Conservation (phyloP, 768 basidiomycete genomes). For the Mycena maculata region DNA sequence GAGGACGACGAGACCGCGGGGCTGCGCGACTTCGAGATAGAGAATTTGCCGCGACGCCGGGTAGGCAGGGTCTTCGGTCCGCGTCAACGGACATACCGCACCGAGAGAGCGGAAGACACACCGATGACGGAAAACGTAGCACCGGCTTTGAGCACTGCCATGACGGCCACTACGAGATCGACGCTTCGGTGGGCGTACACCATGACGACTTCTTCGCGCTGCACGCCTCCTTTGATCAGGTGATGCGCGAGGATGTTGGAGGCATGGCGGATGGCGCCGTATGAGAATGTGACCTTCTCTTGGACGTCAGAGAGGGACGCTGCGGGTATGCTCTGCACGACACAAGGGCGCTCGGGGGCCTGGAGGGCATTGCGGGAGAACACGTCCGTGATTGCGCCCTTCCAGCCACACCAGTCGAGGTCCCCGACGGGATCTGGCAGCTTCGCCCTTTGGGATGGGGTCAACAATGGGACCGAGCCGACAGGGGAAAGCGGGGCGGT, state of each 20-base stretch:
- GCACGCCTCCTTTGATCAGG: conserved; percentile 84
- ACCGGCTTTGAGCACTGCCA: conserved; percentile 96
- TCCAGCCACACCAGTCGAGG: conserved; percentile 97
- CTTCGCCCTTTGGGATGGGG: conserved; percentile 70
- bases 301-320: conserved; percentile 55
- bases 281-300: conserved; percentile 74
- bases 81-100: background rate
- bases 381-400: conserved; percentile 95
- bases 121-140: conserved; percentile 98
- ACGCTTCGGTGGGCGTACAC: conserved; percentile 97
- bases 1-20: conserved; percentile 90
- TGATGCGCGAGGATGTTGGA: conserved; percentile 93
- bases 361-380: conserved; percentile 88
- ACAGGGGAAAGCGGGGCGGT: conserved; percentile 74
- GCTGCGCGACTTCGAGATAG: conserved; percentile 93
- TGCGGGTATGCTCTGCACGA: conserved; percentile 80
- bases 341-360: conserved; percentile 87
- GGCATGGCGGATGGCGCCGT: conserved; percentile 83
- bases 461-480: conserved; percentile 85
- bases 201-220: conserved; percentile 97
- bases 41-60: conserved; percentile 92
- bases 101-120: conserved; percentile 49
- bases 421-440: conserved; percentile 90
- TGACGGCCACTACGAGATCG: conserved; percentile 95
- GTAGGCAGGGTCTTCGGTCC: conserved; percentile 88